Evolutionary conservation across 106 monocot species (phyloP), one percentile per base, ranked within the genome.

Genomic region (Allium cepa): DNA sequence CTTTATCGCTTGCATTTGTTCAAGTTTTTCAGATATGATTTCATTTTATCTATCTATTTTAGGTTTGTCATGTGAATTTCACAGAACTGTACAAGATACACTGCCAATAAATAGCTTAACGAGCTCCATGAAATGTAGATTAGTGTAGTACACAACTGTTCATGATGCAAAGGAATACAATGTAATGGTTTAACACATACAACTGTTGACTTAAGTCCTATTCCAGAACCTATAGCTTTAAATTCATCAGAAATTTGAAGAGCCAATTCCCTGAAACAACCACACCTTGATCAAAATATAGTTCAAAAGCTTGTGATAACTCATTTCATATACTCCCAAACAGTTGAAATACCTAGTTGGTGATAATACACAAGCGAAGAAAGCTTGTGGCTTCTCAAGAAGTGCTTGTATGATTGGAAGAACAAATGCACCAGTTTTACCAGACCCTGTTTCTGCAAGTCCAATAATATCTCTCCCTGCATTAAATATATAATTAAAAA

Each of bases 371-470:
- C 88, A 89, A 61, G 92, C 97, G 72, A 92, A 99, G 66, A 99
- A 92, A 10, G 86, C 77, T 3, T 82, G 77, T 48, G 83, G 84
- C 1, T 82, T 82, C 66, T 83, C 77, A 49, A 92, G 82, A 47
- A 99, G 82, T 12, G 82, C 88, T 67, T 99, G 97, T n/a, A 99
- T 73, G 70, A 92, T 92, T 3, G 97, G 97, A 27, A 97, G 73
- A 26, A 92, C 97, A 70, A 97, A 97, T 49, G 97, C 97, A 22
- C 86, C 97, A 17, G 97, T 97, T 77, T 97, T 97, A 2, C 97
- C 97, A 0, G 97, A 92, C 8, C 97, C 97, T 4, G 97, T 97
- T 45, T 92, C 86, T 46, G 89, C 97, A 47, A 99, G 77, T 36
- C 92, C 97, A 73, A 99, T 99, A 15, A 99, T 57, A 71, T 99